Base-by-base conservation (phyloP, 306 rosid genomes). In the Herpetospermum pedunculosum region DNA sequence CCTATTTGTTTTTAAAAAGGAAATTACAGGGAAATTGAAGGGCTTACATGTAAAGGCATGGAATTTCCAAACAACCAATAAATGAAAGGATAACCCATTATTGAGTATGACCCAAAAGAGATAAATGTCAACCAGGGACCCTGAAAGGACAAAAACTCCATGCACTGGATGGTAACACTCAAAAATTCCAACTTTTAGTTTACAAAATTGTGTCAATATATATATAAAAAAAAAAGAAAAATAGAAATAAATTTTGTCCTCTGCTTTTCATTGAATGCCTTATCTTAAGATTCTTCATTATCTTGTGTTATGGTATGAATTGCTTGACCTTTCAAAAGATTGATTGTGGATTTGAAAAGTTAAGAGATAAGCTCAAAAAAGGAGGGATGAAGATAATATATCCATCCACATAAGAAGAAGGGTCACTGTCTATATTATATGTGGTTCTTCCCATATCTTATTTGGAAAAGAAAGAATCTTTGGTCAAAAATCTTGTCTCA, bases 241-340 rank as follows among this genome's bases (percentile, higher is more conserved):
- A 29, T 65, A 37, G 8, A 46, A 49, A 70, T 2, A 18, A 44
- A 7, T 25, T 23, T 62, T 21, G 75, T 71, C 77, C 43, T 49
- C 38, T 63, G 10, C 69, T 46, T 37, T 52, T 44, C 18, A 23
- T 63, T 43, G 29, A 28, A 30, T 53, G 43, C 82, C 77, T 84
- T 82, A 77, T 80, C 86, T 59, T 43, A 55, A 76, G 84, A 82
- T 85, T 85, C 88, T 52, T 74, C 78, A n/a, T 84, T 85, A 82
- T 85, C 88, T 79, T 70, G 63, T 62, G 77, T 25, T 70, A 77
- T 77, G 82, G 78, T 81, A 57, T 79, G 80, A 75, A 75, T 72
- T 30, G 30, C 8, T 74, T 77, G 78, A 74, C 65, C 53, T 25
- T 63, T 71, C 63, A 16, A 47, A 34, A 65, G 44, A 4, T 64